Base-by-base conservation (phyloP, 2,329 filamentous ascomycete genomes). In the Penicillium sp. region DNA sequence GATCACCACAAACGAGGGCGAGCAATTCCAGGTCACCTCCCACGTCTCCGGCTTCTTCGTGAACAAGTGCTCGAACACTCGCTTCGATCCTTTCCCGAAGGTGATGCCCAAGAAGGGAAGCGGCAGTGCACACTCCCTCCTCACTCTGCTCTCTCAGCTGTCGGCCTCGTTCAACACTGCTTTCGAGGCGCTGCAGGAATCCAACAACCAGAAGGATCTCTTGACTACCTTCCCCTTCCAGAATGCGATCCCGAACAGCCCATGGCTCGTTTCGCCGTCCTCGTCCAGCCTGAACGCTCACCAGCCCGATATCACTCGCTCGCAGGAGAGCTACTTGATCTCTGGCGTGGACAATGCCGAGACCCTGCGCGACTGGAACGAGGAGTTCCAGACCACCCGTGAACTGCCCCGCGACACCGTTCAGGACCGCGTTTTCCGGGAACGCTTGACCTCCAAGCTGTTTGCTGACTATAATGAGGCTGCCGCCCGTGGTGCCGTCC, bases 391-490 rank as follows among this genome's bases (percentile, higher is more conserved):
- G 71, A 95, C 92, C 2, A 95, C 93, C 9, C 86, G 89, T 63
- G 93, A 98, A 71, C 80, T 98, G 56, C 91, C 92, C 29, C 92
- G 90, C 66, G 92, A 96, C 57, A 89, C 85, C 6, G 88, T 98
- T 9, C 92, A 96, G 70, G 93, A 98, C 66, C 84, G 92, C 46
- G 91, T 98, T 15, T 97, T 97, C 80, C 83, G 93, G 27, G 93
- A 98, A 72, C 84, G 93, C 28, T 78, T 98, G 47, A 87, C 93
- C 6, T 93, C 90, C 13, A 98, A 98, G 75, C 82, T 98, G 1
- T 97, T 95, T 67, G 93, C 93, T 9, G 93, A 98, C 71, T 98
- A 96, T 73, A 95, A 92, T 56, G 93, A 98, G 67, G 92, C 93
- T 41, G 93, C 95, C 48, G 88, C 90, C 35, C 84, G 89, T 54